Percentiles rank a stretch among this genome's conserved stretches.
These are phyloP conservation scores for Leucocoprinus leucothites DNA, from an alignment of 768 basidiomycete genomes.

Conservation along the genomic window DNA sequence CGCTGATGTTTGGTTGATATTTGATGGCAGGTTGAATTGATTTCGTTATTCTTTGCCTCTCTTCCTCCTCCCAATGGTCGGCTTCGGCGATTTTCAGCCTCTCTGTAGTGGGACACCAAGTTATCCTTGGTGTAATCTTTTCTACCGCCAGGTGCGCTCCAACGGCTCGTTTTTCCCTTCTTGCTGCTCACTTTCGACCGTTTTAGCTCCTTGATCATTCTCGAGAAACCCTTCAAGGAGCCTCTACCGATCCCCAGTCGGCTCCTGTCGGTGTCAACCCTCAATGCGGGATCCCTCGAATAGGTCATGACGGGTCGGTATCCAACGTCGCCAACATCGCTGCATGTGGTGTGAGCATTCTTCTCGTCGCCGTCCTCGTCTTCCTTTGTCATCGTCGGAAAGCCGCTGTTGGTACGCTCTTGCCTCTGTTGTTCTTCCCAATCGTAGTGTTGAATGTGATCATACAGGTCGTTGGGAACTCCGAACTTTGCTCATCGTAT, in stretches of 20 bases:
- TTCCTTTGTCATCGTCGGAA: constrained; percentile 58
- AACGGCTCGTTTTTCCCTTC: constrained; percentile 20
- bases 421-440: background rate
- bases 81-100: constrained; percentile 71
- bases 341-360: constrained; percentile 69
- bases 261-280: constrained; percentile 86
- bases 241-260: constrained; percentile 39
- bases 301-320: constrained; percentile 54
- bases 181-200: background rate
- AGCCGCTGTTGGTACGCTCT: constrained; percentile 72
- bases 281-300: constrained; percentile 69
- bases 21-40: background rate
- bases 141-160: constrained; percentile 74
- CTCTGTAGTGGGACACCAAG: constrained; percentile 70
- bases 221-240: constrained; percentile 28
- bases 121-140: constrained; percentile 93
- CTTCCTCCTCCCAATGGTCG: constrained; percentile 30
- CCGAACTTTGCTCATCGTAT: constrained; percentile 59
- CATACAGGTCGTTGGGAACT: constrained; percentile 64
- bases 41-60: background rate
- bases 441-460: background rate
- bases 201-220: constrained; percentile 36
- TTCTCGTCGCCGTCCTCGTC: constrained; percentile 58
- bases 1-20: background rate
- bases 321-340: constrained; percentile 89